Base-by-base conservation (phyloP, 1,284 basidiomycete genomes). In the Pulchroboletus neoregius region DNA sequence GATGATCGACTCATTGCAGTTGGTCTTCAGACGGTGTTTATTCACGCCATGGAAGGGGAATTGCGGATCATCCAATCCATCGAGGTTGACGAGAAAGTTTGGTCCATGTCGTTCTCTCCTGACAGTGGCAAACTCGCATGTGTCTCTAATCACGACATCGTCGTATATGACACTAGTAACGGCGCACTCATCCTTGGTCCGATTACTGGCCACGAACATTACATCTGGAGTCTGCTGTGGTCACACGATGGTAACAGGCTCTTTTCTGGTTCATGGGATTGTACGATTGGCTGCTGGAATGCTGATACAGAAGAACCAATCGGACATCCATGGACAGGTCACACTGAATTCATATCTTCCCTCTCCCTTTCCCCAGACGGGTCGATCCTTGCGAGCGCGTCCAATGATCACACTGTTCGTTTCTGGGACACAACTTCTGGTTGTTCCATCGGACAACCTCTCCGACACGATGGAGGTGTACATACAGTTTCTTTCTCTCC, bases 331-430 rank as follows among this genome's bases (percentile, higher is more conserved):
- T n/a, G n/a, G n/a, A n/a, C 30, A 12, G 51, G 31, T 18, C 51
- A 54, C 11, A 41, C 31, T 2, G 9, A 12, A 3, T 4, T 16
- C 6, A 16, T 49, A 7, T 4, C 15, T 15, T 43, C 28, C 10
- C 37, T 52, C 28, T 32, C 45, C 3, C 37, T 52, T 13, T 52
- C 51, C n/a, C 28, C 31, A 18, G 49, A 51, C 7, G 42, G 43
- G 6, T 39, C 24, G 8, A 30, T 33, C 20, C 16, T 51, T n/a
- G 51, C 34, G 4, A 53, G 51, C 15, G 38, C 24, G 5, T 53
- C 51, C 2, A 12, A 2, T 2, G 51, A 53, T 6, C 9, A 27
- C 16, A 54, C 51, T 11, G 35, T 53, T 20, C 42, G 46, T 36
- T 35, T 53, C 12, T 53, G 51, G 51, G 34, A 41, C n/a, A 28